phyloP scores from a whole-genome alignment of 2,329 filamentous ascomycete genomes.

The Arachnomyces sp. region DNA sequence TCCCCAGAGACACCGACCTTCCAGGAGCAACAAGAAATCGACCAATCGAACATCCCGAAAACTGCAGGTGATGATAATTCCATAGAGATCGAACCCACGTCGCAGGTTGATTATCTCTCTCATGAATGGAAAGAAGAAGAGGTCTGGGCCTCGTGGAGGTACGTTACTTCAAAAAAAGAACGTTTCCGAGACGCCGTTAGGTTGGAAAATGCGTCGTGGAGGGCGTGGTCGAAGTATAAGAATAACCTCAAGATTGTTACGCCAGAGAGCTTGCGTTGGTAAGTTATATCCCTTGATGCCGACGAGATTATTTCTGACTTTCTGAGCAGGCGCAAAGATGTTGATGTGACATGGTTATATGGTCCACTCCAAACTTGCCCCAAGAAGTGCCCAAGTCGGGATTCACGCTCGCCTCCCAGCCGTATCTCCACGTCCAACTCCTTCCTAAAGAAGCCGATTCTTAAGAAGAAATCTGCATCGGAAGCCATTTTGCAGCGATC shows the following conservation, averaged over 20 bases:
- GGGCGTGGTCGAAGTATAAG: conserved; percentile 91
- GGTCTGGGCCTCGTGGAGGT: conserved; percentile 95
- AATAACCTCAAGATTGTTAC: conserved; percentile 79
- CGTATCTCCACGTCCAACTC: conserved; percentile 53
- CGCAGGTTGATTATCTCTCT: conserved; percentile 91
- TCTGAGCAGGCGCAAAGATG: conserved; percentile 77
- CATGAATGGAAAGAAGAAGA: conserved; percentile 93
- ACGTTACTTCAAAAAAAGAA: conserved; percentile 71
- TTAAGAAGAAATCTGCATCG: conserved; percentile 95
- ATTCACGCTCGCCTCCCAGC: conserved; percentile 44
- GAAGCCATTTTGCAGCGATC: conserved; percentile 90
- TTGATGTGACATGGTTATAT: conserved; percentile 95
- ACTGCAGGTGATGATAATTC: conserved; percentile 73
- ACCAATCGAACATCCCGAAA: conserved; percentile 48
- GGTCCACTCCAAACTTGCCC: conserved; percentile 74
- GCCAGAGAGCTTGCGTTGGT: conserved; percentile 92
- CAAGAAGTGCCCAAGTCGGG: conserved; percentile 43
- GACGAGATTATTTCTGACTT: not conserved
- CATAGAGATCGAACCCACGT: conserved; percentile 63
- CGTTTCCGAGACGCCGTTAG: conserved; percentile 73
- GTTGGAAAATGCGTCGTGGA: conserved; percentile 93
- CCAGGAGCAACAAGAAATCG: conserved; percentile 46
- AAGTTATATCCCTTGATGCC: conserved; percentile 26
- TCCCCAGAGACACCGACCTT: conserved; percentile 20
- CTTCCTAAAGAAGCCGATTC: conserved; percentile 76